Evolutionary conservation across 140 eudicot species (phyloP).

Genomic region (Senecio squalidus): DNA sequence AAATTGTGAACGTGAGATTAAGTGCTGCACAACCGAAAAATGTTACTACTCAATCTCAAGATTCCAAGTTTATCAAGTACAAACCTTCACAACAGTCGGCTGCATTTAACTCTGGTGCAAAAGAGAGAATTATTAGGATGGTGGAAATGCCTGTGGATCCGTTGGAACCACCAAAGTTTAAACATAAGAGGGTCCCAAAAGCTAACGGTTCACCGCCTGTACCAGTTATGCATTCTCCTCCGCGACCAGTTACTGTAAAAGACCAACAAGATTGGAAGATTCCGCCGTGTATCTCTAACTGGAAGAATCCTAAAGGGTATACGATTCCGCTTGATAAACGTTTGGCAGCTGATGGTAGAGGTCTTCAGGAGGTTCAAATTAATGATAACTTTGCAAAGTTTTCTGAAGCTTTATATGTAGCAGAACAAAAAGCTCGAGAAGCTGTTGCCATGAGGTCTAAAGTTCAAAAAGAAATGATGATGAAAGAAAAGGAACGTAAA

Average conservation of each 20-base stretch:
- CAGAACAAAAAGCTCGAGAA: constrained; percentile 86
- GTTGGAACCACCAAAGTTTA: constrained; percentile 86
- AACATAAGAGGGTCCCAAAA: constrained; percentile 84
- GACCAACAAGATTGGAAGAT: constrained; percentile 95
- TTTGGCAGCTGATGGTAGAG: constrained; percentile 88
- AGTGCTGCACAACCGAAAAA: constrained; percentile 97
- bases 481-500: constrained; percentile 82
- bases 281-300: constrained; percentile 87
- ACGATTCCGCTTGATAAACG: constrained; percentile 92
- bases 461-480: constrained; percentile 80
- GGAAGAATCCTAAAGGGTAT: constrained; percentile 94
- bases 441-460: constrained; percentile 75
- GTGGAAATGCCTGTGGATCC: constrained; percentile 96
- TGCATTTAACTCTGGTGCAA: constrained; percentile 90
- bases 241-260: constrained; percentile 82
- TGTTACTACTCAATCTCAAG: constrained; percentile 58
- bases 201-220: constrained; percentile 96
- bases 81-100: constrained; percentile 87
- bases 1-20: constrained; percentile 78
- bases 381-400: constrained; percentile 79
- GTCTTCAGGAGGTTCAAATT: constrained; percentile 83
- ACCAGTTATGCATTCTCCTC: constrained; percentile 91
- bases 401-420: constrained; percentile 74
- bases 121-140: constrained; percentile 79
- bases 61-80: constrained; percentile 65